Conservation (phyloP, 495 filamentous ascomycete species). For the Aspergillus diversus region DNA sequence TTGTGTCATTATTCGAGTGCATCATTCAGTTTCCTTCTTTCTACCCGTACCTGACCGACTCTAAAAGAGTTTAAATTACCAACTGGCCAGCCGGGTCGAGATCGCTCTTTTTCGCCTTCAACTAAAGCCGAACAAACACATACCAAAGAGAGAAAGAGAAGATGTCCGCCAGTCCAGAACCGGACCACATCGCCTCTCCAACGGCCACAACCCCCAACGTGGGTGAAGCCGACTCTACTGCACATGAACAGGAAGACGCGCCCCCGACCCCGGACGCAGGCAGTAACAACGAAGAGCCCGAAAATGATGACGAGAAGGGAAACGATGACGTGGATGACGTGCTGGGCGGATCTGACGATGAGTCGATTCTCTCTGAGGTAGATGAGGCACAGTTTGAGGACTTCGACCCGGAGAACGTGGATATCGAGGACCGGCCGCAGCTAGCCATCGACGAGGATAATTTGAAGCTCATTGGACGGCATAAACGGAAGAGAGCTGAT, state of each 20-base stretch:
- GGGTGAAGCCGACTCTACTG: constrained; percentile 29
- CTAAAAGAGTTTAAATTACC: too few species aligned
- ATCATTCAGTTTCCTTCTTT: too few species aligned
- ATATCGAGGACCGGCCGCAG: constrained; percentile 73
- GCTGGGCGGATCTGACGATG: constrained; percentile 66
- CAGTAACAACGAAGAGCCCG: constrained; percentile 10
- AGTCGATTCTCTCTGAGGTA: constrained; percentile 90
- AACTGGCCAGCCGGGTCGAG: neutral
- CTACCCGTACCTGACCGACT: too few species aligned
- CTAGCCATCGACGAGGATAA: constrained; percentile 89
- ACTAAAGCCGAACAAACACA: constrained; percentile 5
- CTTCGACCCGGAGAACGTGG: constrained; percentile 79
- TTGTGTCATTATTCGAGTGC: too few species aligned
- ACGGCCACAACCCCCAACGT: constrained; percentile 28
- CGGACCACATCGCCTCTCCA: constrained; percentile 29
- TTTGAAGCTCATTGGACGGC: constrained; percentile 69
- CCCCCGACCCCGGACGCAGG: constrained; percentile 21
- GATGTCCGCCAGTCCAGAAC: constrained; percentile 50
- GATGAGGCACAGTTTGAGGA: constrained; percentile 93
- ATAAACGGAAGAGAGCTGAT: constrained; percentile 81
- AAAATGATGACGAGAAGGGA: constrained; percentile 19
- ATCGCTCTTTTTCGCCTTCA: neutral
- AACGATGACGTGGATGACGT: constrained; percentile 23
- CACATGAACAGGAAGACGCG: constrained; percentile 25
- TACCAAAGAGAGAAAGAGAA: constrained; percentile 8